These are phyloP conservation scores for Gaillardinia entomophila DNA, from an alignment of 805 yeast species.

Conservation along the genomic window DNA sequence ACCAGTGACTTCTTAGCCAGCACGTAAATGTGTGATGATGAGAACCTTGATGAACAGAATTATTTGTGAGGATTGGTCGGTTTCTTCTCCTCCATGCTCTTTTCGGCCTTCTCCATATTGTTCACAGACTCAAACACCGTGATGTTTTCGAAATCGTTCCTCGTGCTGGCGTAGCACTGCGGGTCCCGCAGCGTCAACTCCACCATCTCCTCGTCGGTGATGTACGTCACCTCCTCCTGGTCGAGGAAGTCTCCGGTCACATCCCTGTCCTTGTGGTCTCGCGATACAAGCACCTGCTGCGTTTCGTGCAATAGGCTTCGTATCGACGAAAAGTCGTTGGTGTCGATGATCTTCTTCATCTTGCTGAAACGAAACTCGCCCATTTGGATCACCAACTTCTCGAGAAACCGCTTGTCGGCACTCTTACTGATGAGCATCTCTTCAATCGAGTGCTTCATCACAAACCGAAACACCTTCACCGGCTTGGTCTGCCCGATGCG, in stretches of 20 bases:
- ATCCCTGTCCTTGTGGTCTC: conserved; percentile 31
- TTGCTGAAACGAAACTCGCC: conserved; percentile 31
- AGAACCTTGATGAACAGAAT: too few species aligned
- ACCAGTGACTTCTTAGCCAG: too few species aligned
- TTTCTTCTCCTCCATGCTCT: too few species aligned
- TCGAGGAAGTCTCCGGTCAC: conserved; percentile 7
- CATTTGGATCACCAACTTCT: conserved; percentile 53
- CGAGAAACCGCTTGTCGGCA: conserved; percentile 72
- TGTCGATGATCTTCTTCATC: conserved; percentile 15
- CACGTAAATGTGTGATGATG: too few species aligned
- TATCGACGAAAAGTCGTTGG: conserved; percentile 2
- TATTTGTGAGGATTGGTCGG: too few species aligned
- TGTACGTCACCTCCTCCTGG: conserved; percentile 1
- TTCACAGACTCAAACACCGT: conserved; percentile 33
- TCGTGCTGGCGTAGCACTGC: conserved; percentile 31
- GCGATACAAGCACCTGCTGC: conserved; percentile 57
- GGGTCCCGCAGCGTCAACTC: conserved; percentile 47
- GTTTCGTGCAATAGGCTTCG: neutral
- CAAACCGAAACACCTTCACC: conserved; percentile 73
- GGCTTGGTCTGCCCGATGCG: conserved; percentile 88
- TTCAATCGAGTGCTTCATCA: conserved; percentile 75
- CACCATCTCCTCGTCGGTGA: conserved; percentile 38
- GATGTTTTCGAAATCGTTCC: conserved; percentile 20
- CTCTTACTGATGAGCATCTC: conserved; percentile 76
- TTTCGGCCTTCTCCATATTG: conserved; percentile 22